Base-by-base conservation (phyloP, 106 monocot genomes). In the Gastrodia elata region DNA sequence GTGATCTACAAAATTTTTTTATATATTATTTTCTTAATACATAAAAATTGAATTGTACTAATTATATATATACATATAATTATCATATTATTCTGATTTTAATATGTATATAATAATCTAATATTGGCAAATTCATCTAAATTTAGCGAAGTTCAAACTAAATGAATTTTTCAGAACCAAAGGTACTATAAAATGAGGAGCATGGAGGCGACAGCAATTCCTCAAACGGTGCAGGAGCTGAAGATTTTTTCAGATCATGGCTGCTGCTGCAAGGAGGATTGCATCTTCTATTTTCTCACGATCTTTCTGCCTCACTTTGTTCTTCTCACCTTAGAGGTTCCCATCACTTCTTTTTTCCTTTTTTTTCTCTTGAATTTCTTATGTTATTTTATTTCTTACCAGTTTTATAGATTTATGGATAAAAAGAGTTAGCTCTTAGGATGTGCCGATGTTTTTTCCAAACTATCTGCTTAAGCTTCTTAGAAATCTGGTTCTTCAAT, bases 251-350 rank as follows among this genome's bases (percentile, higher is more conserved):
- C 39, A 20, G 46, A 18, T 46, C n/a, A 78, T 78, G 78, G 72
- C 78, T 34, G 71, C 71, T 71, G 48, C 72, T 35, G 64, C 65
- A 64, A 35, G 78, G 41, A 65, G 72, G 61, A 72, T 72, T 22
- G 78, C 64, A 13, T 78, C 78, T 65, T 46, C 64, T 48, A 20
- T 78, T 36, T 33, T 65, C 37, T 72, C 65, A 10, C 44, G 46
- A 28, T 71, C 69, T 14, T n/a, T 41, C 0, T 30, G 2, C 77
- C 9, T 4, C 68, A 26, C 61, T 56, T 55, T 71, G 57, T 8
- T 71, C 77, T 70, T 32, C n/a, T 40, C 4, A 55, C 27, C 38
- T 77, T 33, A 46, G 58, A 70, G 76, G 69, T 70, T 6, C 32
- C 70, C n/a, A 30, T 25, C 16, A 8, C 34, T 48, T 6, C 3